Conservation (phyloP, 176 grass and related monocot genomes). For the Triticum urartu region DNA sequence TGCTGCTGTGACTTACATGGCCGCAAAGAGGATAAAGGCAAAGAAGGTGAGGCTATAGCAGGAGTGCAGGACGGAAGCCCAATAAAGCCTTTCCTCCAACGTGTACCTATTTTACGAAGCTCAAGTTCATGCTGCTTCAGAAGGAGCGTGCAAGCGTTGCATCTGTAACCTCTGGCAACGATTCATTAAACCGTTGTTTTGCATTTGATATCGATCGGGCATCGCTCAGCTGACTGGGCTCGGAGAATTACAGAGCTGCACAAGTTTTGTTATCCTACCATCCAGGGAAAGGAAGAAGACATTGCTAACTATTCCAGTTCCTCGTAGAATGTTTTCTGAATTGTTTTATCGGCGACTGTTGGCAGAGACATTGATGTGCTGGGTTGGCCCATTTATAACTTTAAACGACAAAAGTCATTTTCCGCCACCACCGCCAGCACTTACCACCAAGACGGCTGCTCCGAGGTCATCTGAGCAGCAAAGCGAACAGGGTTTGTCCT, state of each 20-base stretch:
- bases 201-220: background rate
- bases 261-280: slow-evolving; percentile 23
- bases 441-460: background rate
- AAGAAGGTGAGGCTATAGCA: slow-evolving; percentile 64
- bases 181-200: background rate
- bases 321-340: background rate
- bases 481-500: background rate
- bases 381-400: background rate
- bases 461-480: background rate
- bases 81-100: background rate
- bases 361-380: background rate
- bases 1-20: slow-evolving; percentile 90
- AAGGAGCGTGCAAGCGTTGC: slow-evolving; percentile 2
- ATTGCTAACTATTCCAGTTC: background rate
- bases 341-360: no score
- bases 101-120: background rate
- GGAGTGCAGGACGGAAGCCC: slow-evolving; percentile 8
- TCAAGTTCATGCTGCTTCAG: background rate
- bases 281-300: background rate
- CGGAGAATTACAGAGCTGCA: background rate
- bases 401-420: slow-evolving; percentile 25
- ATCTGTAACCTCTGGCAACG: background rate
- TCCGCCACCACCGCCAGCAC: background rate
- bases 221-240: background rate
- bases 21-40: slow-evolving; percentile 60